A percentile compares a stretch with the other conserved stretches of the same genome.
These are phyloP conservation scores for Citrullus amarus DNA, from an alignment of 306 rosid genomes.

Conservation along the genomic window DNA sequence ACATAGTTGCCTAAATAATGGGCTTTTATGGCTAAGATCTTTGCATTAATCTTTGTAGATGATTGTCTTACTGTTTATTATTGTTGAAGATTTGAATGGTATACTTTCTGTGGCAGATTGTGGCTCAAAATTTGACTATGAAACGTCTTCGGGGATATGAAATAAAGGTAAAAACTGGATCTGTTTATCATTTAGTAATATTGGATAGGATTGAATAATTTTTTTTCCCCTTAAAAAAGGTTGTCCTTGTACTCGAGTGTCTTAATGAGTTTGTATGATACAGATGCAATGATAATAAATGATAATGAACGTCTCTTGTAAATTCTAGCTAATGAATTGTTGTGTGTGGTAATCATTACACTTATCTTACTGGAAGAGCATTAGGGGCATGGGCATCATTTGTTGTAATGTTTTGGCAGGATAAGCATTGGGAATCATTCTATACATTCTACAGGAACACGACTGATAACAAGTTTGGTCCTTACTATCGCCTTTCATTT, in stretches of 20 bases:
- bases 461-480: constrained; percentile 72
- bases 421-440: constrained; percentile 84
- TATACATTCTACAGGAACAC: constrained; percentile 79
- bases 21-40: neutral
- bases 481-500: neutral
- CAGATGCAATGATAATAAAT: neutral
- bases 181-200: neutral
- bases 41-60: neutral
- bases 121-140: constrained; percentile 68
- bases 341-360: neutral
- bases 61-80: neutral
- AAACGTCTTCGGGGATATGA: constrained; percentile 78
- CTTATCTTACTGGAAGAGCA: neutral
- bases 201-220: neutral
- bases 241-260: neutral
- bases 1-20: neutral
- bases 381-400: neutral
- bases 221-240: neutral
- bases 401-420: constrained; percentile 40
- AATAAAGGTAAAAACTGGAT: constrained; percentile 49
- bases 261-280: neutral
- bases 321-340: neutral
- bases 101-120: constrained; percentile 40
- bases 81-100: neutral
- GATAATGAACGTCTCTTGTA: neutral